Evolutionary conservation across 208 protist genomes (phyloP), one percentile per base, ranked within the genome.

Genomic region (Sergeia podlipaevii): DNA sequence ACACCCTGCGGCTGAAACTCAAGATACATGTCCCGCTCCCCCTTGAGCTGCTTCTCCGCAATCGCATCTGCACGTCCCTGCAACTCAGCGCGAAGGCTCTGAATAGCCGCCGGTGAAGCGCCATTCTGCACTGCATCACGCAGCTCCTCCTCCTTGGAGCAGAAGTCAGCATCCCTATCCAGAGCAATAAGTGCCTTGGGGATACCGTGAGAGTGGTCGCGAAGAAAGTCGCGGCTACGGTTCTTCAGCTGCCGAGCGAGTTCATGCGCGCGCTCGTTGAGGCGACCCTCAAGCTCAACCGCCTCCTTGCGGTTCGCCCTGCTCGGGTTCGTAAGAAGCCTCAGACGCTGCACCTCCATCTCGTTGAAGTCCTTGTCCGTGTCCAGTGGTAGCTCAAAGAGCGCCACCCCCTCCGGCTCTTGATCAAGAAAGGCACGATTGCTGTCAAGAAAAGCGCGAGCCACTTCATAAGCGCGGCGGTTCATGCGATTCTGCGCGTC

Each of bases 361-460:
- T 42, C 43, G 32, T 65, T 51, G 52, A 85, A 93, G 24, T 41
- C 29, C 10, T 43, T 45, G 63, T 93, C 77, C 21, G 47, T 18
- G 61, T 82, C 73, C 6, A 93, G 74, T 17, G 68, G 74, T 18
- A 93, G 54, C 18, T 87, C 68, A 11, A 36, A 52, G 18, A 93
- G 63, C 36, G 75, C 45, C 32, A 93, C 52, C 34, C 81, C 79
- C 46, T 88, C 78, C 29, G 79, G 85, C 50, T 80, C 67, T n/a
- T 67, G 70, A 47, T 89, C 76, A 15, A 93, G 70, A 58, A 80
- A 85, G 44, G 33, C 73, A 39, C 80, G 71, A 54, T 72, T 79
- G n/a, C 43, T 47, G 20, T 52, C 39, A n/a, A 89, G 57, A 26
- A 74, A 70, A 3, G 74, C 76, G 59, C 56, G 59, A 1, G 86